Base-by-base conservation (phyloP, 495 filamentous ascomycete genomes). In the Hypoxylon fragiforme region DNA sequence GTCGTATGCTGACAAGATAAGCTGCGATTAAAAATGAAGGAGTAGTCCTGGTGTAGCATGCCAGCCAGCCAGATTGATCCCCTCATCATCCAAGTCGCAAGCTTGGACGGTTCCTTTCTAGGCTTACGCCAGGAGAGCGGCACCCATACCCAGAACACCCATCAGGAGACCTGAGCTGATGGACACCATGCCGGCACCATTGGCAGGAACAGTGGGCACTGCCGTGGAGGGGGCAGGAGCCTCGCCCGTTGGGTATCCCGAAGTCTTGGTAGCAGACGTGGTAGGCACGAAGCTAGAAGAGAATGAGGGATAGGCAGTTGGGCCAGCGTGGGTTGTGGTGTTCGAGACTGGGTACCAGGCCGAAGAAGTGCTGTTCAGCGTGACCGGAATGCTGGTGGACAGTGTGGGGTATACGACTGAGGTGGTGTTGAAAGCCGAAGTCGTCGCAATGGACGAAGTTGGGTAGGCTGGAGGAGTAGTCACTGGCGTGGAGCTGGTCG, bases 151-250 rank as follows among this genome's bases (percentile, higher is more conserved):
- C 14, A 81, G 41, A 15, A 69, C 66, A 57, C 66, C 66, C 44
- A 74, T 57, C 45, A 74, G 49, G n/a, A 77, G 47, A 15, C 73
- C 74, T 11, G 71, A 72, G 57, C 71, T 72, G 12, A 71, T 60
- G 11, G 69, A 56, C 34, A 75, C 55, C 16, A 63, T 42, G 38
- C 54, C 67, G 22, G 73, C 71, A 28, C 54, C 73, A 44, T 48
- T 63, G 28, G 64, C 66, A n/a, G 66, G n/a, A 22, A 67, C 31
- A 11, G 63, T 11, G 4, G 62, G 28, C 16, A 63, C 26, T 15
- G 51, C 3, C 26, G 47, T 28, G 1, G 58, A 8, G 32, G 66
- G 16, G 7, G 53, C 42, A 13, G 68, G 38, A 2, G 51, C 37
- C 15, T 61, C 52, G 7, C 57, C 31, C 21, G 54, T 36, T 14